Evolutionary conservation across 2,329 filamentous ascomycete species (phyloP), one percentile per base, ranked within the genome.

Genomic region (Amauroascus niger): DNA sequence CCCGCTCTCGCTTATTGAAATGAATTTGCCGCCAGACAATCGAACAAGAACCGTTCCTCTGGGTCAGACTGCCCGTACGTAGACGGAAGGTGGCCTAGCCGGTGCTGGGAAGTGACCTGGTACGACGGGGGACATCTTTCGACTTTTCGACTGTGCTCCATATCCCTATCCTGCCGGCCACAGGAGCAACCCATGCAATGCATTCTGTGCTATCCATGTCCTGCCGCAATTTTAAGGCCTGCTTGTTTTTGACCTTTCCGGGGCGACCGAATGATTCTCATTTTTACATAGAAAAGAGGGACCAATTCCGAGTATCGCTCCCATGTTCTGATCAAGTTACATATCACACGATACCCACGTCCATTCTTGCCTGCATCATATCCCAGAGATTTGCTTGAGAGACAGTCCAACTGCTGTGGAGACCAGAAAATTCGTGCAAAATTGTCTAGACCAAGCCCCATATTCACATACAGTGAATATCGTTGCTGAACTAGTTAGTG

Each of bases 41-140:
- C 16, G 24, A 32, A 6, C 24, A 20, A 32, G 26, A 16, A 46
- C 43, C 43, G 18, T 46, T 14, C 16, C 24, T 16, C 24, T 46
- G 43, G 43, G 43, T 46, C 43, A 16, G 43, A 32, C 6, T 11
- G 11, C 5, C 26, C 26, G 14, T 16, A 11, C 14, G 16, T 2
- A 41, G 39, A 16, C 43, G 43, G 43, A 46, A 46, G 22, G 28
- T 46, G 43, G 26, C 43, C 43, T n/a, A n/a, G 43, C 26, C 26
- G 5, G 9, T 2, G 6, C 18, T 32, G 2, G 18, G 13, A 16
- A 11, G 43, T 46, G 43, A 32, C 43, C 24, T 46, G 43, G 30
- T 32, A 22, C 26, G 4, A 32, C 24, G 8, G 6, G 13, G 16
- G 1, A 6, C 18, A 7, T 41, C 8, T n/a, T n/a, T n/a, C n/a